Conservation (phyloP, 148 eudicot species). For the Dysphania ambrosioides region DNA sequence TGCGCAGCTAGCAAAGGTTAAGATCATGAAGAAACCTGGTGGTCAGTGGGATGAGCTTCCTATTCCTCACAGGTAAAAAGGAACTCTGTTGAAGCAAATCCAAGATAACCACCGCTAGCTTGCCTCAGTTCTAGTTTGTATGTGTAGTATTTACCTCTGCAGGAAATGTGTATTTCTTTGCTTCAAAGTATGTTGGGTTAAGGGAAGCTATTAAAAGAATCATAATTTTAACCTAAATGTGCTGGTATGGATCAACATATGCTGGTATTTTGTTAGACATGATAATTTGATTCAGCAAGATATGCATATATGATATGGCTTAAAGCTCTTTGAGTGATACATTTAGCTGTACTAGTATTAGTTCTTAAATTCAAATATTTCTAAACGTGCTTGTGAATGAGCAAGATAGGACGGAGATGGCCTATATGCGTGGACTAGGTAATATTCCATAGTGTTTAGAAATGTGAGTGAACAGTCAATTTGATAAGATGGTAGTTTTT, state of each 20-base stretch:
- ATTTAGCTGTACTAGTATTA: background rate
- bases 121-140: background rate
- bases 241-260: background rate
- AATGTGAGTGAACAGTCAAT: background rate
- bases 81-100: background rate
- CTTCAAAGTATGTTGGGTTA: background rate
- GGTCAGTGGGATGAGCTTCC: conserved; percentile 68
- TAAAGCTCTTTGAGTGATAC: background rate
- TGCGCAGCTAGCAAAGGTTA: conserved; percentile 70
- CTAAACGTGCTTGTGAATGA: background rate
- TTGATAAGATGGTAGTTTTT: background rate
- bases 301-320: background rate
- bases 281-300: background rate
- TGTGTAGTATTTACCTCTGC: background rate
- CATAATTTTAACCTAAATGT: background rate
- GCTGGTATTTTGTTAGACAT: background rate
- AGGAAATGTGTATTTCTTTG: too few relatives aligned
- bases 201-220: background rate
- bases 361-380: background rate
- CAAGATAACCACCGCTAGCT: background rate
- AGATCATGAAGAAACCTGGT: conserved; percentile 64
- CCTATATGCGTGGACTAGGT: too few relatives aligned
- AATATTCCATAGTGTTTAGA: too few relatives aligned
- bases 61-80: conserved; percentile 52
- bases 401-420: background rate